These are phyloP conservation scores for Sphaceloma murrayae DNA, from an alignment of 2,329 filamentous ascomycete genomes.

Conservation along the genomic window DNA sequence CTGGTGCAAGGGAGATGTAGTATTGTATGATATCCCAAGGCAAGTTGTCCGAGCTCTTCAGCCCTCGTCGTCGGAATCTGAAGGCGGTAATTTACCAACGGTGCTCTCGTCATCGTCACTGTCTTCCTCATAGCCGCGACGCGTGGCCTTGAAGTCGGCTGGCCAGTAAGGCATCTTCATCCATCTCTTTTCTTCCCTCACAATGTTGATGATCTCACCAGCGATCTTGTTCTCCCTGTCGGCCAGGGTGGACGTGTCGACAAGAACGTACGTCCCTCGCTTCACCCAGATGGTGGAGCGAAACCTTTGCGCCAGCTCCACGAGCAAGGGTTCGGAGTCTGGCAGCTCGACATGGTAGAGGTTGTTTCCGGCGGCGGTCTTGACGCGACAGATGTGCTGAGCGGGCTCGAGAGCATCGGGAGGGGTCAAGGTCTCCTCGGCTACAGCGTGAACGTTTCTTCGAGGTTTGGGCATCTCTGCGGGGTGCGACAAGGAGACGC, in stretches of 20 bases:
- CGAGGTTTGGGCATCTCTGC: slow-evolving; percentile 60
- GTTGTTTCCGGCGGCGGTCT: slow-evolving; percentile 80
- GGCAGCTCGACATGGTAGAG: slow-evolving; percentile 72
- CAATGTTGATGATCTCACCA: slow-evolving; percentile 87
- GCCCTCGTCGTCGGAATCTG: slow-evolving; percentile 60
- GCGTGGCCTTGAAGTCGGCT: slow-evolving; percentile 27
- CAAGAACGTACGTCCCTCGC: slow-evolving; percentile 74
- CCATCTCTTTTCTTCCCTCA: slow-evolving; percentile 86
- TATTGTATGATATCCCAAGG: neutral
- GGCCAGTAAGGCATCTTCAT: slow-evolving; percentile 79
- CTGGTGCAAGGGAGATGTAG: no score
- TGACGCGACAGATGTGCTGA: slow-evolving; percentile 63
- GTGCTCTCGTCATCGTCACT: slow-evolving; percentile 68
- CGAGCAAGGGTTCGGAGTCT: slow-evolving; percentile 54
- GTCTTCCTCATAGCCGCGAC: slow-evolving; percentile 53
- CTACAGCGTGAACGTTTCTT: slow-evolving; percentile 66
- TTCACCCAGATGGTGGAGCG: slow-evolving; percentile 91
- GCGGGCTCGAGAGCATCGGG: slow-evolving; percentile 44
- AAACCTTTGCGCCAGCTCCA: slow-evolving; percentile 76
- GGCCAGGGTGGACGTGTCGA: slow-evolving; percentile 59
- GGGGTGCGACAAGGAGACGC: no score
- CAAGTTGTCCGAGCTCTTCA: neutral
- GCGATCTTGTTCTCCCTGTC: slow-evolving; percentile 65
- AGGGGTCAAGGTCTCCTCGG: slow-evolving; percentile 58
- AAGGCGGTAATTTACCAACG: slow-evolving; percentile 76